phyloP scores from a whole-genome alignment of 345 rosid genomes.

The Turnera subulata region DNA sequence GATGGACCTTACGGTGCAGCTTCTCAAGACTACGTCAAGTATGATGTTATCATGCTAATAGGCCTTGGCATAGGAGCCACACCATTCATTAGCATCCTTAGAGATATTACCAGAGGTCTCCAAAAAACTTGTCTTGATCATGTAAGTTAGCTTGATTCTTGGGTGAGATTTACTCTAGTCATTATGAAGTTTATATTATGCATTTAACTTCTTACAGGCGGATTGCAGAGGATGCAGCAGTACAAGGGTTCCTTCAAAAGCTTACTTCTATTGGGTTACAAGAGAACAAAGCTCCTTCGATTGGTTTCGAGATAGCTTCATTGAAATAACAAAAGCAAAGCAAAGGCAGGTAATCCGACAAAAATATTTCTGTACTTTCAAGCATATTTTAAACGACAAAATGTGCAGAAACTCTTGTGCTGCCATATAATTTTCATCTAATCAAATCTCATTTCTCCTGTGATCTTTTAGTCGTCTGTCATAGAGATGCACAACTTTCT shows the following conservation, averaged over 20 bases:
- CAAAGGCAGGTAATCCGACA: conserved; percentile 28
- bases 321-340: conserved; percentile 25
- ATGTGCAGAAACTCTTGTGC: background rate
- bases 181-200: no score
- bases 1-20: conserved; percentile 62
- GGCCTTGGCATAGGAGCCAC: conserved; percentile 67
- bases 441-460: background rate
- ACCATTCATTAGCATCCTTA: conserved; percentile 57
- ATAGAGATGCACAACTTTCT: conserved; percentile 45
- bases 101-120: conserved; percentile 27
- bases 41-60: conserved; percentile 42
- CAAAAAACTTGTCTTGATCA: background rate
- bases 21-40: conserved; percentile 53
- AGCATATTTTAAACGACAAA: background rate
- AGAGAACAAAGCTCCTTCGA: conserved; percentile 58
- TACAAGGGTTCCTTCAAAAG: conserved; percentile 35
- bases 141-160: no score
- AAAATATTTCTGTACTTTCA: background rate
- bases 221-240: conserved; percentile 10
- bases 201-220: conserved; percentile 19
- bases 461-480: conserved; percentile 22
- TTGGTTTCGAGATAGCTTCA: conserved; percentile 47
- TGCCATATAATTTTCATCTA: background rate
- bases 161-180: no score
- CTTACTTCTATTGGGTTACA: conserved; percentile 59